Base-by-base conservation (phyloP, 805 yeast genomes). In the Cyberlindnera amylophila region DNA sequence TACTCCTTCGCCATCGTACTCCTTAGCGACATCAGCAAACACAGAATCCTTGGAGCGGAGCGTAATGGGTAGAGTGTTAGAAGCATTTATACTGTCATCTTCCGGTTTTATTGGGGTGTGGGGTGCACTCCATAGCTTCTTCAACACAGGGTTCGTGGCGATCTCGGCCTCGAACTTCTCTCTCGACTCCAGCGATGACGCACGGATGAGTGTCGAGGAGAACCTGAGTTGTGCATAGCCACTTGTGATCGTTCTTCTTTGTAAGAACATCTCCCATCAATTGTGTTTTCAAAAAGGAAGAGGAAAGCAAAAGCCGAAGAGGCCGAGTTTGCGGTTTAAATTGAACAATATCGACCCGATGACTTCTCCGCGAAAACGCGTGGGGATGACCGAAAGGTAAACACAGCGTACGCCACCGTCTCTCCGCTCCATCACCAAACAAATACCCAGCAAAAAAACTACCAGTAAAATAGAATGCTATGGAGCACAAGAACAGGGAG, bases 1-100 rank as follows among this genome's bases (percentile, higher is more conserved):
- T 39, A 39, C 49, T 39, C 69, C 66, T 17, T n/a, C 46, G 40
- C 47, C 48, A 1, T 51, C 45, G 38, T 58, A 55, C 12, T 42
- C 50, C 18, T 40, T 39, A 2, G 42, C 39, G 0, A 66, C 58
- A 17, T 71, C 57, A 6, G 48, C 30, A 34, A 55, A 53, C 8
- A 65, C 59, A n/a, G 51, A 48, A 1, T 51, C 42, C 36, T 51
- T 61, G 11, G 64, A 54, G 6, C 62, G 55, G 2, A 45, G 41
- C 0, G 63, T 49, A 31, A 61, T 52, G 2, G 70, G 70, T 4
- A 67, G 45, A 0, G 70, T 60, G 3, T 50, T 29, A 11, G 53
- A 45, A 1, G 67, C 63, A 38, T 64, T 65, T 6, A 65, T 13
- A 1, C 24, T 18, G 27, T 52, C 56, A 3, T 39, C 41, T 13